Evolutionary conservation across 2,329 filamentous ascomycete species (phyloP).

Genomic region (Trichoderma guizhouense): DNA sequence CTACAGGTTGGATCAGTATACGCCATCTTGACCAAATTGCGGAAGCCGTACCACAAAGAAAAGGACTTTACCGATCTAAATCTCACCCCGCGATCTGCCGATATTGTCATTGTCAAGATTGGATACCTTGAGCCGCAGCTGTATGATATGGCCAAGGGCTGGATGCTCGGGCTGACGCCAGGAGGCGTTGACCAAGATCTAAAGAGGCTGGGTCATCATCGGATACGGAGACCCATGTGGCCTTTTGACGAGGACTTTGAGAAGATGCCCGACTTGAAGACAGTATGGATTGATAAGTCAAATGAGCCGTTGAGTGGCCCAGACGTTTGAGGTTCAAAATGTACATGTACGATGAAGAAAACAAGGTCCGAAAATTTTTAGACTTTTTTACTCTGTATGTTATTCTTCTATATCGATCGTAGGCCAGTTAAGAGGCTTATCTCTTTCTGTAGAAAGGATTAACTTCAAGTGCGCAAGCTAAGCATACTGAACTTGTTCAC

Average conservation of each 20-base stretch:
- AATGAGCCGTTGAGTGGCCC: conserved; percentile 21
- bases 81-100: conserved; percentile 43
- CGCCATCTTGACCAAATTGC: conserved; percentile 49
- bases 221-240: conserved; percentile 47
- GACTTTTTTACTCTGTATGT: background rate
- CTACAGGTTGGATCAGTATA: conserved; percentile 48
- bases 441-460: background rate
- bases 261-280: conserved; percentile 20
- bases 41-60: conserved; percentile 54
- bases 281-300: conserved; percentile 24
- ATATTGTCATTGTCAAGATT: conserved; percentile 55
- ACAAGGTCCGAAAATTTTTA: background rate
- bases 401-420: background rate
- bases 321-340: conserved; percentile 16
- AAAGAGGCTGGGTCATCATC: conserved; percentile 44
- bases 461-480: background rate
- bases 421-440: background rate
- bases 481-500: background rate
- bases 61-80: conserved; percentile 48
- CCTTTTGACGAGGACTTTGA: conserved; percentile 27
- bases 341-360: background rate
- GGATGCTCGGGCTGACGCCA: conserved; percentile 53
- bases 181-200: conserved; percentile 54
- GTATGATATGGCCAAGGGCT: conserved; percentile 51
- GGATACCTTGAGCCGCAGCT: conserved; percentile 54